A percentile compares a stretch with the other conserved stretches of the same genome.
Evolutionary conservation across 352 stramenopile species (phyloP).

Genomic region (Elongisporangium undulatum): DNA sequence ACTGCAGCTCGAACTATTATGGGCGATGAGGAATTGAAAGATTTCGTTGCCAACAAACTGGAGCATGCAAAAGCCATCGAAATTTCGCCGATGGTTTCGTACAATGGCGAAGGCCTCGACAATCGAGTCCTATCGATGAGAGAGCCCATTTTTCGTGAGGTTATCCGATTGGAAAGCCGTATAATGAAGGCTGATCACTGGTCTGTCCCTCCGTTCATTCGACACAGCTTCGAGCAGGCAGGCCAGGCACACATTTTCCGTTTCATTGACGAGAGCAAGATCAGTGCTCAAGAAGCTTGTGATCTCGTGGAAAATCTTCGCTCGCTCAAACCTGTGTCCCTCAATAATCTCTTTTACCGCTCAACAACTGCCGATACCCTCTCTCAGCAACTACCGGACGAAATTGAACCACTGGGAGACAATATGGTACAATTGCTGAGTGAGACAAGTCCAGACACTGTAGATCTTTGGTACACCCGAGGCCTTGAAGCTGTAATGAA

Average conservation of each 20-base stretch:
- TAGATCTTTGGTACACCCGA: constrained; percentile 25
- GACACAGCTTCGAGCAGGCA: constrained; percentile 21
- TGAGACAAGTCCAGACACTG: constrained; percentile 16
- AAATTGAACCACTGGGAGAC: constrained; percentile 35
- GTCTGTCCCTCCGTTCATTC: constrained; percentile 33
- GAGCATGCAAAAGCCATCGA: constrained; percentile 40
- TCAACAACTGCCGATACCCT: constrained; percentile 27
- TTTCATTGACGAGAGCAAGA: constrained; percentile 34
- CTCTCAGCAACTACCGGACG: constrained; percentile 7
- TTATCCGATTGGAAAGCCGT: constrained; percentile 36
- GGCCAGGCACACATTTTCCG: constrained; percentile 43
- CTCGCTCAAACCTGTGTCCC: constrained; percentile 20
- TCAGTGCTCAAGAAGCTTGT: constrained; percentile 23
- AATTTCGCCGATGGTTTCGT: constrained; percentile 86
- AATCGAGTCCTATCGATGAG: constrained; percentile 19
- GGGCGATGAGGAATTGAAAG: constrained; percentile 15
- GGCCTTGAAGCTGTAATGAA: constrained; percentile 72
- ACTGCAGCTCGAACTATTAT: constrained; percentile 31
- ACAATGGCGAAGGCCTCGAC: constrained; percentile 80
- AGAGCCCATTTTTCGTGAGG: constrained; percentile 12
- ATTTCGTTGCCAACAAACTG: constrained; percentile 32
- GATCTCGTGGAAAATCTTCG: constrained; percentile 33
- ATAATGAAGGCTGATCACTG: constrained; percentile 12
- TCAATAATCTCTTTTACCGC: constrained; percentile 28
- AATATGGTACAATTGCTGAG: constrained; percentile 36